phyloP scores from a whole-genome alignment of 768 basidiomycete species.

The Kockovaella imperatae region DNA sequence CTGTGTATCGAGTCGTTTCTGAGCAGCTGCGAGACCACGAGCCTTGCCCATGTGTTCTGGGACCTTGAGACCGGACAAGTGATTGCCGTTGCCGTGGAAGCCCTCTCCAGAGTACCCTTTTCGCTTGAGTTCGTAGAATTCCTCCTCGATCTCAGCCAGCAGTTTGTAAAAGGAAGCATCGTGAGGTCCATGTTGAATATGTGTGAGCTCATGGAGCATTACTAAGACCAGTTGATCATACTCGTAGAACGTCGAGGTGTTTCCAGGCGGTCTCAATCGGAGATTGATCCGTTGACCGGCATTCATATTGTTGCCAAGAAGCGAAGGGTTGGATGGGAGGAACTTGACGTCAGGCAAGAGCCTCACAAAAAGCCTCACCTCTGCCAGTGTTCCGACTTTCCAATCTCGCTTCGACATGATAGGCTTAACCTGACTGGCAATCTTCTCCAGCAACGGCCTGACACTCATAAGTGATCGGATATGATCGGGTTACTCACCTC shows the following conservation, averaged over 20 bases:
- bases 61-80: conserved; percentile 61
- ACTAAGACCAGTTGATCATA: conserved; percentile 69
- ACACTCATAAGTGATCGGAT: background rate
- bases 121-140: conserved; percentile 68
- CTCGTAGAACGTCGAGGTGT: conserved; percentile 63
- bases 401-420: conserved; percentile 83
- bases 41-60: conserved; percentile 58
- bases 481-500: conserved; percentile 16
- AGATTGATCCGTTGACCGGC: conserved; percentile 73
- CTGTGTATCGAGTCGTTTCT: conserved; percentile 55
- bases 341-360: conserved; percentile 14
- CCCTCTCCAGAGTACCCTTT: conserved; percentile 79
- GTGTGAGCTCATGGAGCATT: conserved; percentile 91
- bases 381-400: conserved; percentile 49
- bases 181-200: conserved; percentile 82
- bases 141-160: conserved; percentile 62
- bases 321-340: conserved; percentile 25
- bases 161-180: conserved; percentile 53
- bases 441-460: conserved; percentile 37
- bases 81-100: conserved; percentile 67
- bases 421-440: conserved; percentile 64
- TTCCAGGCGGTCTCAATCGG: conserved; percentile 64
- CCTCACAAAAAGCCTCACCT: conserved; percentile 19
- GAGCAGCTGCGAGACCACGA: conserved; percentile 71
- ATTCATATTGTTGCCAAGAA: conserved; percentile 52